Conservation (phyloP, 768 basidiomycete genomes). For the Crassisporium funariophilum region DNA sequence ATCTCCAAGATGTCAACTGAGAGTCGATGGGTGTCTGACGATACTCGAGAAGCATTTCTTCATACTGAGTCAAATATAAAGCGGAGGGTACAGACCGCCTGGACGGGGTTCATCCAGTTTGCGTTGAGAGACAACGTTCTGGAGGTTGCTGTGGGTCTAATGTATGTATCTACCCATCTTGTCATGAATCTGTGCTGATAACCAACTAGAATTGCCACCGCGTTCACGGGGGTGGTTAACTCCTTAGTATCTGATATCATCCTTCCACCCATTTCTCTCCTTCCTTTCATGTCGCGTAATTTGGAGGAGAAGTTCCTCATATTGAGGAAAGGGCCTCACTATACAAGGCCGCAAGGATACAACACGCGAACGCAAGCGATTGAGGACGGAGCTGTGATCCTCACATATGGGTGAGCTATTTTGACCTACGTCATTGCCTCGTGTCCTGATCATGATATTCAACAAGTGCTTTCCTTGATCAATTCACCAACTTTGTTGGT, state of each 20-base stretch:
- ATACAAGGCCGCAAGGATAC: slow-evolving; percentile 29
- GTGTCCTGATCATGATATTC: background rate
- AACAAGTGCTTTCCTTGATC: slow-evolving; percentile 37
- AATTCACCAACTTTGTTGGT: slow-evolving; percentile 39
- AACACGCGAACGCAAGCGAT: slow-evolving; percentile 46
- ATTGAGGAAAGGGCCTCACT: slow-evolving; percentile 35
- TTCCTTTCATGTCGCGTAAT: slow-evolving; percentile 46
- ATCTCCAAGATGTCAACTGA: background rate
- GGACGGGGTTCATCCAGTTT: slow-evolving; percentile 33
- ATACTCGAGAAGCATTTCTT: slow-evolving; percentile 17
- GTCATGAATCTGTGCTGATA: background rate
- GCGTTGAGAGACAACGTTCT: slow-evolving; percentile 46
- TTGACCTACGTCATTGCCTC: background rate
- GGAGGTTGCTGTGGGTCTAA: slow-evolving; percentile 48
- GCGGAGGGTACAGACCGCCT: slow-evolving; percentile 25
- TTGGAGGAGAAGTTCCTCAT: slow-evolving; percentile 45
- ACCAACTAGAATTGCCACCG: slow-evolving; percentile 32
- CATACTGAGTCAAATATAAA: slow-evolving; percentile 20
- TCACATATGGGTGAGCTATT: slow-evolving; percentile 34
- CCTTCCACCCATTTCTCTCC: slow-evolving; percentile 40
- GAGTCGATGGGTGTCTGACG: slow-evolving; percentile 16
- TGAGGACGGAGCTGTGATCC: slow-evolving; percentile 46
- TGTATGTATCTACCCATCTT: slow-evolving; percentile 26
- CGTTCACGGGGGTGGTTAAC: slow-evolving; percentile 43
- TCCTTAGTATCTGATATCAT: slow-evolving; percentile 46